Base-by-base conservation (phyloP, 2,329 filamentous ascomycete genomes). In the Pseudogymnoascus sp. region DNA sequence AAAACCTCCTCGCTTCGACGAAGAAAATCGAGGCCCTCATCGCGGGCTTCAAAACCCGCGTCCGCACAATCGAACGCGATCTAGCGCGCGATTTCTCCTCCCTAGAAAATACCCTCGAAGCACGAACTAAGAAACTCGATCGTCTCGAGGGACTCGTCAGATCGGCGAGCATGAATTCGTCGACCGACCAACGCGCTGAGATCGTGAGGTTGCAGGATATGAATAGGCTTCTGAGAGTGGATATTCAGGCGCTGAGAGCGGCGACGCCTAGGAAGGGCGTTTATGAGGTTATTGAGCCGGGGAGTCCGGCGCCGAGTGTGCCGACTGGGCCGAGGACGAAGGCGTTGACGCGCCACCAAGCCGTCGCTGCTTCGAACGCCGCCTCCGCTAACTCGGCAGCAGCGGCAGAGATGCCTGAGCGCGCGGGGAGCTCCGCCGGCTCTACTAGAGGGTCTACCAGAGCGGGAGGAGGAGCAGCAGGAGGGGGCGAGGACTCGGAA, bases 1-100 rank as follows among this genome's bases (percentile, higher is more conserved):
- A 92, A 74, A 97, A 97, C 73, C 82, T 99, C 25, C 77, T 97
- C 47, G 84, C 87, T 1, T 93, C 93, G 0, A 84, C 97, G 66
- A 96, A 93, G 78, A 90, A 87, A 2, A 87, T 97, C 63, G 94
- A 97, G 78, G 80, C 81, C 16, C 85, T 96, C 67, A 81, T 97
- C 37, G 82, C 84, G 16, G 84, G 85, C 7, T 96, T 96, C 78
- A 89, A 90, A 70, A 80, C 82, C 40, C 88, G 91, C 65, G 90
- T 97, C 72, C 90, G 90, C 70, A 80, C 82, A 5, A 87, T 97
- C n/a, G 94, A 99, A 74, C 87, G 90, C 59, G 90, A 96, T 65
- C 77, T 97, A n/a, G 88, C 87, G 78, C 90, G 91, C 66, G 92
- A 97, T 71, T 97, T 97, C 71, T 90, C 95, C 70, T 84, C 83